phyloP scores from a whole-genome alignment of 1,284 basidiomycete genomes.

The Violaceomyces palustris region DNA sequence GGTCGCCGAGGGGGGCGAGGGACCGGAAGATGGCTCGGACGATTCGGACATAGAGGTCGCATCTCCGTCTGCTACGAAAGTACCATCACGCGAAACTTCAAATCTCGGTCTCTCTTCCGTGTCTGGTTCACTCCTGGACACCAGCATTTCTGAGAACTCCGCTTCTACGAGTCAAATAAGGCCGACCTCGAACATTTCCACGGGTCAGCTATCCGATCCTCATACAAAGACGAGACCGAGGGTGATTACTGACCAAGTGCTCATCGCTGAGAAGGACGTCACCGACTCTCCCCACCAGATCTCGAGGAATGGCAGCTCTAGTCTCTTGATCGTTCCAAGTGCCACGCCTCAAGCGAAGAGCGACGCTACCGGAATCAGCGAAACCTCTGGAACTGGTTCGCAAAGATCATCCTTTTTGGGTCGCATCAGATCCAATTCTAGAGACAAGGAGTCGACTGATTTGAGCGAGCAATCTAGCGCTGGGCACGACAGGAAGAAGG shows the following conservation, averaged over 20 bases:
- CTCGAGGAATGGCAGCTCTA: no score
- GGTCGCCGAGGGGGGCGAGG: constrained; percentile 8
- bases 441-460: no score
- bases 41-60: not conserved
- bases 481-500: constrained; percentile 10
- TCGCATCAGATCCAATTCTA: constrained; percentile 15
- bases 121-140: not conserved
- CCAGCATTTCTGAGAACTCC: not conserved
- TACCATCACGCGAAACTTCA: not conserved
- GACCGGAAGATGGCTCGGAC: not conserved
- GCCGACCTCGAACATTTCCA: not conserved
- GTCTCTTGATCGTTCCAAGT: no score
- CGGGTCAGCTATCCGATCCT: not conserved
- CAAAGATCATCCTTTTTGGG: constrained; percentile 2
- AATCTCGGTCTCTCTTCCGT: not conserved
- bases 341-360: no score
- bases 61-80: not conserved
- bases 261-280: no score
- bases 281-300: no score
- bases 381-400: not conserved
- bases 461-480: no score
- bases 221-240: not conserved
- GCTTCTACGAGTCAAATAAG: not conserved
- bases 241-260: no score
- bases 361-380: not conserved